phyloP scores from a whole-genome alignment of 176 grass and related monocot species.

The Phoenix roebelenii region DNA sequence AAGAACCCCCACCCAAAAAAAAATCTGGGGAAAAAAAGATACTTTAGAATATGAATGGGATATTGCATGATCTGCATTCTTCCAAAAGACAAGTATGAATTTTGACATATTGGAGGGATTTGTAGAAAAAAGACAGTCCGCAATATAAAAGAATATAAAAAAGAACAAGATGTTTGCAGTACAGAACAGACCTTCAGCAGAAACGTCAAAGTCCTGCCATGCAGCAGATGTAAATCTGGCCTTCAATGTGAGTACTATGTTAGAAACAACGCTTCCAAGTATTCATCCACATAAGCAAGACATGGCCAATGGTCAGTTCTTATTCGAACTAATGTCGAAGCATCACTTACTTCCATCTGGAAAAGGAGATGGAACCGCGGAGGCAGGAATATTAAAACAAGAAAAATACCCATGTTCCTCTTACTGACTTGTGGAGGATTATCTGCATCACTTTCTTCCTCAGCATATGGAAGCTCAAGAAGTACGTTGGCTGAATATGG shows the following conservation, averaged over 20 bases:
- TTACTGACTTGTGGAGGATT: conserved; percentile 33
- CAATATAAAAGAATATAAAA: too few relatives aligned
- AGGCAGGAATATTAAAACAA: conserved; percentile 79
- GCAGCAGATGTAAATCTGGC: conserved; percentile 33
- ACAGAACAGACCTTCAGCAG: not conserved
- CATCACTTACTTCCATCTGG: conserved; percentile 72
- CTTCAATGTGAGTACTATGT: conserved; percentile 24
- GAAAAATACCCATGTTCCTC: conserved; percentile 49
- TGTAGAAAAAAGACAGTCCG: too few relatives aligned
- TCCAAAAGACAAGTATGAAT: too few relatives aligned
- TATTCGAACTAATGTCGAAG: conserved; percentile 73
- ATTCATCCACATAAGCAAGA: conserved; percentile 92
- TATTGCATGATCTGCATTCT: too few relatives aligned
- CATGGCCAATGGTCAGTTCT: conserved; percentile 97
- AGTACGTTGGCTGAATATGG: conserved; percentile 40
- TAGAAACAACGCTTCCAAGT: conserved; percentile 76
- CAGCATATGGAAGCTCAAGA: conserved; percentile 40
- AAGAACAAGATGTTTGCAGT: too few relatives aligned
- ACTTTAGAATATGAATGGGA: too few relatives aligned
- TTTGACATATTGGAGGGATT: too few relatives aligned
- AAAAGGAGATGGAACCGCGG: conserved; percentile 94
- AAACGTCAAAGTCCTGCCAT: conserved; percentile 19
- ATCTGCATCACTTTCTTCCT: conserved; percentile 18
- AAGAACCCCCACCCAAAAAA: too few relatives aligned
- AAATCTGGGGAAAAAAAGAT: too few relatives aligned